Base-by-base conservation (phyloP, 345 rosid genomes). In the Camelina sativa region DNA sequence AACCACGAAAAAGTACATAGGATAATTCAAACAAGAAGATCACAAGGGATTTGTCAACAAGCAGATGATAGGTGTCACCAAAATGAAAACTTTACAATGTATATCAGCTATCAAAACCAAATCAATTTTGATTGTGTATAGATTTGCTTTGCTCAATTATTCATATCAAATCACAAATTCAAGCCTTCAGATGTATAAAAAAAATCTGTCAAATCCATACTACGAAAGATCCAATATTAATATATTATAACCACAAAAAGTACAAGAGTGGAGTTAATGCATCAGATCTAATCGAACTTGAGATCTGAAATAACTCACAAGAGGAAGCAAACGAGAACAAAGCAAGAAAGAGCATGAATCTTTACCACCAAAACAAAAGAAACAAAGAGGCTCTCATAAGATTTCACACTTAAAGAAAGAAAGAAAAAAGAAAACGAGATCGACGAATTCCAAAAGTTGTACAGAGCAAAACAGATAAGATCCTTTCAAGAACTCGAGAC, bases 221-320 rank as follows among this genome's bases (percentile, higher is more conserved):
- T 3, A 43, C 3, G 4, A 41, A 69, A 19, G 9, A 53, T n/a
- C 55, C 1, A 20, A 20, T 2, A 30, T n/a, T n/a, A n/a, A n/a
- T n/a, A n/a, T 11, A 60, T 23, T 7, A 7, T 0, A 40, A 28
- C 4, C n/a, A 63, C 30, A 28, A 28, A 22, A 19, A 54, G 12
- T 11, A 55, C 11, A 13, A 73, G 0, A 15, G 2, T 8, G 38
- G 32, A 55, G 4, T 5, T 34, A 15, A 52, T 41, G 44, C 55
- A 46, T 32, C 71, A 64, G 64, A 73, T 73, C 65, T 56, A 63
- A 32, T 43, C 44, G 10, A 20, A 54, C 4, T 32, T 65, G 51
- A 47, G 65, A 74, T 65, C 77, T 56, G 58, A 56, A 44, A 34
- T 13, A 28, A 54, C 25, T 53, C 70, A 9, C 16, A 32, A 4